Conservation (phyloP, 164 flowering plant species). For the Magnolia sinica region DNA sequence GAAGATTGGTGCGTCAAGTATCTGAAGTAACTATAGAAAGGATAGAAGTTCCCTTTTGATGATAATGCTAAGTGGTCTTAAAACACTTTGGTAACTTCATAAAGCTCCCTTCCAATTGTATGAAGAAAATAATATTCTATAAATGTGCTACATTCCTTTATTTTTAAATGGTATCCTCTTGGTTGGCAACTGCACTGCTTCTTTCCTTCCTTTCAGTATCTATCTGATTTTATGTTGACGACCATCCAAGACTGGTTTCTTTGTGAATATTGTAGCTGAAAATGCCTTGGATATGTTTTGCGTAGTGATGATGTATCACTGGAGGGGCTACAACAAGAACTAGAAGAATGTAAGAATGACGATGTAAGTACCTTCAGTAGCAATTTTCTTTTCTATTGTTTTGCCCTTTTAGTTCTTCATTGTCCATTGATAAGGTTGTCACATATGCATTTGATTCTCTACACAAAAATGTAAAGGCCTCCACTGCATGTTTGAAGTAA, state of each 20-base stretch:
- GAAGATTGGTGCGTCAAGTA: neutral
- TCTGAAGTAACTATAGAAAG: neutral
- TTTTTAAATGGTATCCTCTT: neutral
- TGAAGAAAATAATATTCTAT: neutral
- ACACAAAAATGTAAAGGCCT: too few relatives aligned
- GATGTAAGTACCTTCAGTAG: slow-evolving; percentile 48
- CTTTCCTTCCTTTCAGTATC: neutral
- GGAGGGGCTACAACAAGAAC: slow-evolving; percentile 85
- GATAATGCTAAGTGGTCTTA: neutral
- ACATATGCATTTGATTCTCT: too few relatives aligned
- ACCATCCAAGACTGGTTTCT: neutral
- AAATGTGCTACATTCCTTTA: too few relatives aligned
- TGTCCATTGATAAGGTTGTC: neutral
- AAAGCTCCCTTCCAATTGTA: neutral
- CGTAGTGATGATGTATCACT: slow-evolving; percentile 74
- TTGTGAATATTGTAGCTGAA: neutral
- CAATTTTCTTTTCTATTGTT: neutral
- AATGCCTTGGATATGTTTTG: neutral
- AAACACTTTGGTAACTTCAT: too few relatives aligned
- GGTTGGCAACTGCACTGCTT: neutral
- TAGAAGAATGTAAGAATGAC: slow-evolving; percentile 82
- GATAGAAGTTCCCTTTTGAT: neutral
- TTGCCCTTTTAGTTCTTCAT: neutral
- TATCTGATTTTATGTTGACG: neutral
- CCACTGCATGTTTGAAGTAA: too few relatives aligned